phyloP scores from a whole-genome alignment of 768 basidiomycete species.

The Suillus sp. region DNA sequence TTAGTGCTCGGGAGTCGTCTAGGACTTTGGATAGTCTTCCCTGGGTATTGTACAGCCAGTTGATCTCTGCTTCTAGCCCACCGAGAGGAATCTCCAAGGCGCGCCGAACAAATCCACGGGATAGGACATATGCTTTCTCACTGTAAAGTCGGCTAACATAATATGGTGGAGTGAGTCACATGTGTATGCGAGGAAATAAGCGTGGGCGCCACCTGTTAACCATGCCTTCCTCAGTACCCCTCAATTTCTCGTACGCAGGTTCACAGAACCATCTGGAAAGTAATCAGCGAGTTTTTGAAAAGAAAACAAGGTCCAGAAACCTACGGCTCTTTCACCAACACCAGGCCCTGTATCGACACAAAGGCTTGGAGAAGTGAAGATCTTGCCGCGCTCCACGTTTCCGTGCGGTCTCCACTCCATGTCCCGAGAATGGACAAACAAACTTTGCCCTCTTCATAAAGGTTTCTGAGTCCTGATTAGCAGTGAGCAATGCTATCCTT shows the following conservation, averaged over 20 bases:
- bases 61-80: slow-evolving; percentile 71
- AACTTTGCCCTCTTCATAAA: slow-evolving; percentile 96
- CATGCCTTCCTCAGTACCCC: slow-evolving; percentile 87
- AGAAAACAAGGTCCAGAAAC: slow-evolving; percentile 32
- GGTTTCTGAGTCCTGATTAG: slow-evolving; percentile 52
- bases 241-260: slow-evolving; percentile 89
- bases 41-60: slow-evolving; percentile 67
- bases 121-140: slow-evolving; percentile 91
- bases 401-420: slow-evolving; percentile 87
- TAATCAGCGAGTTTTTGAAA: slow-evolving; percentile 10
- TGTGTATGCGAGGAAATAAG: neutral
- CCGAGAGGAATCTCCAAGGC: slow-evolving; percentile 81
- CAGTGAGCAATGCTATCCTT: neutral
- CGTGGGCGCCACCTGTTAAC: slow-evolving; percentile 66
- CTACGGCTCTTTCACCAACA: slow-evolving; percentile 90
- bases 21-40: slow-evolving; percentile 72
- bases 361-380: slow-evolving; percentile 91
- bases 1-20: slow-evolving; percentile 57
- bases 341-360: slow-evolving; percentile 92
- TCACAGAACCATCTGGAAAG: slow-evolving; percentile 80
- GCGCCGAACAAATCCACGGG: slow-evolving; percentile 86
- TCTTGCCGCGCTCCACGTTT: slow-evolving; percentile 82
- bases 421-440: slow-evolving; percentile 91
- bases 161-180: slow-evolving; percentile 8
- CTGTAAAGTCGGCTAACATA: slow-evolving; percentile 80